Evolutionary conservation across 768 basidiomycete species (phyloP).

Genomic region (Cystofilobasidium bisporidii): DNA sequence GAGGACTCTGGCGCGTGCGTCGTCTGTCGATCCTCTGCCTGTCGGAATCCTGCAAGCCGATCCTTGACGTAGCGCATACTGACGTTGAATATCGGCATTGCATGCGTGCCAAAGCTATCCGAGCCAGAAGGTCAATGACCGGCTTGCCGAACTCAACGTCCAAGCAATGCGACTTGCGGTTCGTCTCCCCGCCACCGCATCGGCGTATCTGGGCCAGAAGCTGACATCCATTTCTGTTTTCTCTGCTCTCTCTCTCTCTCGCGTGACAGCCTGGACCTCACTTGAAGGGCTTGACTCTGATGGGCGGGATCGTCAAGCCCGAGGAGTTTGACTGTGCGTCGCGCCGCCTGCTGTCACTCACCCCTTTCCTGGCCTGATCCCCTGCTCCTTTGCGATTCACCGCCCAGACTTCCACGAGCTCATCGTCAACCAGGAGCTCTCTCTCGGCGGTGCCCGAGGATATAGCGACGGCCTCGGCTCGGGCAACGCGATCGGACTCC

Average conservation of each 20-base stretch:
- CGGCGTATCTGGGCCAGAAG: neutral
- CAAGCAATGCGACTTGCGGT: slow-evolving; percentile 80
- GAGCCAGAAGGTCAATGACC: slow-evolving; percentile 62
- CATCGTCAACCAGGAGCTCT: slow-evolving; percentile 66
- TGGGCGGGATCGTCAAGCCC: slow-evolving; percentile 64
- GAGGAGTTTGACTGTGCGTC: slow-evolving; percentile 71
- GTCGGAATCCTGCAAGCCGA: too few species aligned
- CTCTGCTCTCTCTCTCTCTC: too few species aligned
- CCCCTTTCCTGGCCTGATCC: too few species aligned
- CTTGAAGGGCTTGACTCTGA: slow-evolving; percentile 63
- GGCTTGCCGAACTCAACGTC: slow-evolving; percentile 56
- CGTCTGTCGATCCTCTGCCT: too few species aligned
- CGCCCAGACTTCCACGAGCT: slow-evolving; percentile 44
- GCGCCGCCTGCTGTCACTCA: too few species aligned
- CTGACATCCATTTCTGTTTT: too few species aligned
- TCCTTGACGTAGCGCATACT: too few species aligned
- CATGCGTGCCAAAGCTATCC: too few species aligned
- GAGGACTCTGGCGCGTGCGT: neutral
- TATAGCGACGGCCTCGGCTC: slow-evolving; percentile 67
- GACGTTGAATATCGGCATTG: too few species aligned
- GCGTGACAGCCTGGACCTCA: slow-evolving; percentile 70
- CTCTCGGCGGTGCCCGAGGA: slow-evolving; percentile 59
- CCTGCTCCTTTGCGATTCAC: too few species aligned
- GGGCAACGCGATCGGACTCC: slow-evolving; percentile 72
- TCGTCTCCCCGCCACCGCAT: neutral